Conservation (phyloP, 163 green algal genomes). For the Prototheca wickerhamii region DNA sequence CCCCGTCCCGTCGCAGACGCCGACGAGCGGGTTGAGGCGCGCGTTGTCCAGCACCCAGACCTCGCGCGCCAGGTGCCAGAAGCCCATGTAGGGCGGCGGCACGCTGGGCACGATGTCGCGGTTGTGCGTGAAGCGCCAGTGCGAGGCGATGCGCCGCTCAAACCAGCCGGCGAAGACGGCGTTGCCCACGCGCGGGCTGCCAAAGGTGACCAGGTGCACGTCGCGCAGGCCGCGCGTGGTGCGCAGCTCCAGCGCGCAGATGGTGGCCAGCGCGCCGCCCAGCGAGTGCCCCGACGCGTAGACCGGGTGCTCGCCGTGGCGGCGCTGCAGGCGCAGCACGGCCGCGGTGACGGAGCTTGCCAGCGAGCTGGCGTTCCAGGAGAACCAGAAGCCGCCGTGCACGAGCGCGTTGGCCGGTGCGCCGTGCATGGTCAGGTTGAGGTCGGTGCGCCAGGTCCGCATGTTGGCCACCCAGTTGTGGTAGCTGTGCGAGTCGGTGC, state of each 20-base stretch:
- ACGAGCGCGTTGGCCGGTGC: slow-evolving; percentile 40
- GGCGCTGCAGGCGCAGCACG: slow-evolving; percentile 1
- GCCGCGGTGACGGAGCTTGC: slow-evolving; percentile 42
- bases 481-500: slow-evolving; percentile 60
- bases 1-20: slow-evolving; percentile 65
- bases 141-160: slow-evolving; percentile 31
- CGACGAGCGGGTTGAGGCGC: slow-evolving; percentile 24
- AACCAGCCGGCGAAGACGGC: slow-evolving; percentile 56
- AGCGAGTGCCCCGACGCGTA: slow-evolving; percentile 29
- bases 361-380: slow-evolving; percentile 61
- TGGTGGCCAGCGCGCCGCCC: slow-evolving; percentile 56
- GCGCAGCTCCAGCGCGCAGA: slow-evolving; percentile 62
- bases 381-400: slow-evolving; percentile 70
- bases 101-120: slow-evolving; percentile 80
- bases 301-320: slow-evolving; percentile 7
- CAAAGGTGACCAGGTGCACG: slow-evolving; percentile 67
- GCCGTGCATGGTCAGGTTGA: slow-evolving; percentile 31
- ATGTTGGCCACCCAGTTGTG: slow-evolving; percentile 85
- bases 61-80: slow-evolving; percentile 67
- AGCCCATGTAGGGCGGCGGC: slow-evolving; percentile 61
- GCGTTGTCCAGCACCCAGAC: slow-evolving; percentile 63
- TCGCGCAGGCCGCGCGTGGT: slow-evolving; percentile 33
- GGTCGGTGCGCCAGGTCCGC: slow-evolving; percentile 55
- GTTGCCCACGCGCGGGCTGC: slow-evolving; percentile 76
- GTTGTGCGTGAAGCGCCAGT: slow-evolving; percentile 79